Base-by-base conservation (phyloP, 2,329 filamentous ascomycete species). In the Penicillium sp. region DNA sequence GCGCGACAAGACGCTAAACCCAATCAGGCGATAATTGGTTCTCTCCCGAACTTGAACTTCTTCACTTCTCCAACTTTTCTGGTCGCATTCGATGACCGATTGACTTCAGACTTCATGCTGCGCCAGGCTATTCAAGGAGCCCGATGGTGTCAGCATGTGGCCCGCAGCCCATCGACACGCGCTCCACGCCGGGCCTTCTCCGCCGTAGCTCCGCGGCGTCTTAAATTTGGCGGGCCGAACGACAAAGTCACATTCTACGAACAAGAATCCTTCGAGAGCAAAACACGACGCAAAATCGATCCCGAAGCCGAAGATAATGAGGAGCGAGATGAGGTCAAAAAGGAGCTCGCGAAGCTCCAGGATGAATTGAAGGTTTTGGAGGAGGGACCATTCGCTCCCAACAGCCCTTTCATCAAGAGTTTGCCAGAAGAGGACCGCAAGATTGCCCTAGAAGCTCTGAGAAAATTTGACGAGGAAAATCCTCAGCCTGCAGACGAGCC, bases 171-270 rank as follows among this genome's bases (percentile, higher is more conserved):
- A 65, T 68, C 68, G 60, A 64, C 64, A 55, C 62, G 58, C 68
- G 55, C 60, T 62, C 55, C 58, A 45, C 65, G 59, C 50, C 71
- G 73, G 47, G 53, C 65, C 41, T 73, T 76, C 63, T 71, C 70
- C 59, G 66, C 57, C 47, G 60, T 68, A 67, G 56, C 65, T 57
- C 62, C 65, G 61, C 70, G 65, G 60, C 67, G 59, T 57, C 62
- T 70, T 53, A 58, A 70, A 46, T 72, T 68, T 61, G 71, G 70
- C 60, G 73, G 69, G 23, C 70, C 69, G n/a, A 72, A 76, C 56
- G 71, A 78, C 50, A 75, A 75, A 50, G 67, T 80, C 40, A 71
- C 67, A 41, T 76, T 78, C 53, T 79, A 72, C 59, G 78, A 79
- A 63, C 76, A 79, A 56, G 67, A 72, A 54, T 71, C 70, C 3